These are phyloP conservation scores for Globisporangium takayamanum DNA, from an alignment of 352 stramenopile genomes.

Conservation along the genomic window DNA sequence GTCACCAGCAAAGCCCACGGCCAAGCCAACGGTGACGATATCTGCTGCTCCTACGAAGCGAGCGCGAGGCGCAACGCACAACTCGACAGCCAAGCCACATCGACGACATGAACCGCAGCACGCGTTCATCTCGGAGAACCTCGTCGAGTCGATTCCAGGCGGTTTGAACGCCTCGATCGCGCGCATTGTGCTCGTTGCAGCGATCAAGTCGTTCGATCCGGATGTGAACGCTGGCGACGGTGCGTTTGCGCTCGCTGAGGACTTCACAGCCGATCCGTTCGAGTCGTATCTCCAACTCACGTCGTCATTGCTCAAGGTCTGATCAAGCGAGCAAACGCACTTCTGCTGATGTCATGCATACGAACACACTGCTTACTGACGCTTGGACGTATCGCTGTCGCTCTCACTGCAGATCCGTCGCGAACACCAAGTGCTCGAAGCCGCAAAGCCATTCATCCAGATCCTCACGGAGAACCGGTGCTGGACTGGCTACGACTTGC, in stretches of 20 bases:
- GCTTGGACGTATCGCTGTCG: neutral
- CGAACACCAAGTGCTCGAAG: slow-evolving; percentile 44
- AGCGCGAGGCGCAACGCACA: too few species aligned
- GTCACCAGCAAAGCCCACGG: neutral
- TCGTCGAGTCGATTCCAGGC: slow-evolving; percentile 46
- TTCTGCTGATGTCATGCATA: too few species aligned
- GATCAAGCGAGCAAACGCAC: neutral
- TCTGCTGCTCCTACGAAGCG: too few species aligned
- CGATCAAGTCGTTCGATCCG: slow-evolving; percentile 41
- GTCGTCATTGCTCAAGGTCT: slow-evolving; percentile 41
- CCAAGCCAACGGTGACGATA: neutral
- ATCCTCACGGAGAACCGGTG: slow-evolving; percentile 38
- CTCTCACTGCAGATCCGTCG: slow-evolving; percentile 30
- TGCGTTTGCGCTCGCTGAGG: slow-evolving; percentile 28
- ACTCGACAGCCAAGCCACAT: too few species aligned
- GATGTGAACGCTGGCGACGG: slow-evolving; percentile 22
- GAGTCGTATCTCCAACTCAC: slow-evolving; percentile 27
- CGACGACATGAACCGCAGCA: neutral
- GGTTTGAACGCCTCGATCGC: slow-evolving; percentile 42
- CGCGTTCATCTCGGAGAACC: slow-evolving; percentile 31
- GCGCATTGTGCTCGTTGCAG: slow-evolving; percentile 39
- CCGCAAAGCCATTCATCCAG: slow-evolving; percentile 26
- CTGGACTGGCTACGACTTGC: slow-evolving; percentile 46
- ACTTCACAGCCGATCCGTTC: slow-evolving; percentile 29
- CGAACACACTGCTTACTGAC: neutral